Evolutionary conservation across 225 moss, liverwort and hornwort species (phyloP).

Genomic region (Pseudoscleropodium purum): DNA sequence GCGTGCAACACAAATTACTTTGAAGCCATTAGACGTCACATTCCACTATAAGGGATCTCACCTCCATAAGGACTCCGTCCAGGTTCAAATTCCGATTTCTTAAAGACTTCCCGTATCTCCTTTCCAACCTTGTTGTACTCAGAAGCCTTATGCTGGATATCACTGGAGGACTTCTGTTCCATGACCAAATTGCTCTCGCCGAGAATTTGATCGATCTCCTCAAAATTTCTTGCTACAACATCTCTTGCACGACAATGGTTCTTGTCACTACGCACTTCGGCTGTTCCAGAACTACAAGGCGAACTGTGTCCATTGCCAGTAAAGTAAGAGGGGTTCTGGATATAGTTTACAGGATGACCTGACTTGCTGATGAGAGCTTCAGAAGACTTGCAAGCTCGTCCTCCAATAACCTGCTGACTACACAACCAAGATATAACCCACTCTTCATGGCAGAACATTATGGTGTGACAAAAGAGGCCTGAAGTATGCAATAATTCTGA

Average conservation of each 20-base stretch:
- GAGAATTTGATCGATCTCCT: conserved; percentile 42
- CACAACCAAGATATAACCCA: conserved; percentile 8
- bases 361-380: neutral
- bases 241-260: conserved; percentile 1
- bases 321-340: neutral
- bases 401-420: conserved; percentile 27
- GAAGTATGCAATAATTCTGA: neutral
- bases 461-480: neutral
- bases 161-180: neutral
- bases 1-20: neutral
- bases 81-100: neutral
- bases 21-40: neutral
- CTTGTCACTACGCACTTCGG: neutral
- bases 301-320: neutral
- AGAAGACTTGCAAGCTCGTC: conserved; percentile 6
- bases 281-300: neutral
- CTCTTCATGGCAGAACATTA: neutral
- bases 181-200: conserved; percentile 5
- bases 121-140: neutral
- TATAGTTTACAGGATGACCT: neutral
- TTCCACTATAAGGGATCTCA: neutral
- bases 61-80: neutral
- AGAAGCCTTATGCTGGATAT: neutral
- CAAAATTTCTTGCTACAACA: conserved; percentile 28
- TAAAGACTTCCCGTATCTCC: neutral